Evolutionary conservation across 768 basidiomycete genomes (phyloP), one percentile per base, ranked within the genome.

Genomic region (Serendipita sp.): DNA sequence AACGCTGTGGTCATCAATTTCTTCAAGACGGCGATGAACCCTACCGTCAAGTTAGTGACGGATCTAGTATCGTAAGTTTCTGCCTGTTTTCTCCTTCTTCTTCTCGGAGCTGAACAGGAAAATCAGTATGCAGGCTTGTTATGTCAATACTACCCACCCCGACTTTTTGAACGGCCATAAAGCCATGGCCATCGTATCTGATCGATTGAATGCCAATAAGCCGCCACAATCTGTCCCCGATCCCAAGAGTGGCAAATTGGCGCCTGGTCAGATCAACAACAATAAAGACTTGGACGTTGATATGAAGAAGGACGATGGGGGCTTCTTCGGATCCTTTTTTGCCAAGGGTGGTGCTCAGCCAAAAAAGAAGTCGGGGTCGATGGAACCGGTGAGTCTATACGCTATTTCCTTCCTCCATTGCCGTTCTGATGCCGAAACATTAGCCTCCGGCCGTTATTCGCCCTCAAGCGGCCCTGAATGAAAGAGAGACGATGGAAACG

Each of bases 141-240:
- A 98, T 72, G 87, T 99, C 70, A 99, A 99, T 76, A 98, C 96
- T 13, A 98, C 95, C 1, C 96, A 99, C 72, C 96, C 96, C 1
- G 96, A 99, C 75, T 98, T 99, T 77, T 82, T 99, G 72, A 89
- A 85, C 66, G 96, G 96, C 27, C 95, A 99, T 76, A 93, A 87
- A 87, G 96, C 96, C 1, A 92, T 96, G 83, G 74, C 87, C 2
- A 81, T 96, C 65, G 88, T 98, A 18, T 80, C 77, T 23, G 92
- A 94, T 2, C 84, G 89, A 1, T 71, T 98, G 68, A 87, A 82
- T 68, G 87, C 86, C n/a, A 81, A 76, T 72, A 94, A 94, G 73
- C 84, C 86, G 0, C 81, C 87, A 40, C 76, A 78, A 29, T 74
- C 76, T 27, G 72, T 74, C 3, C 71, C 79, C 43, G 93, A 97